phyloP scores from a whole-genome alignment of 352 stramenopile species.

The Pythium brachiatum region DNA sequence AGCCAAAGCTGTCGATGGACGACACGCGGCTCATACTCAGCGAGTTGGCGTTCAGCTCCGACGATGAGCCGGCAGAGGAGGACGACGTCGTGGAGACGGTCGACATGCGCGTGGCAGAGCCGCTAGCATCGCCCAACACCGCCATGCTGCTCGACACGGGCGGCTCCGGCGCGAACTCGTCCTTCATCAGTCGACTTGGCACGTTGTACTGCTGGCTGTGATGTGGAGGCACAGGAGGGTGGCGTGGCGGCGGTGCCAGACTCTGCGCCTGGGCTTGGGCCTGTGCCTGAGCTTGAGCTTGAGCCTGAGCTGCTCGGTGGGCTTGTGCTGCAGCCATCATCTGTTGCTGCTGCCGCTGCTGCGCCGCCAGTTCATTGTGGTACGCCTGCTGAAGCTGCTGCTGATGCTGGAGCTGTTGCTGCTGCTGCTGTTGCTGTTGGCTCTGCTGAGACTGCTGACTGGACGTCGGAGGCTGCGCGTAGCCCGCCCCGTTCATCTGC shows the following conservation, averaged over 20 bases:
- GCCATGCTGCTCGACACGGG: background rate
- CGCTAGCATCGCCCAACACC: background rate
- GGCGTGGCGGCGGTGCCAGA: slow-evolving; percentile 20
- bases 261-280: slow-evolving; percentile 12
- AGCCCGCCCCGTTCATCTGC: background rate
- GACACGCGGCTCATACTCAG: slow-evolving; percentile 55
- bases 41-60: slow-evolving; percentile 29
- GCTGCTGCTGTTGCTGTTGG: slow-evolving; percentile 10
- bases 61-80: background rate
- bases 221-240: slow-evolving; percentile 26
- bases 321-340: slow-evolving; percentile 23
- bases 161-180: slow-evolving; percentile 9
- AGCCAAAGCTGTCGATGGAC: slow-evolving; percentile 85
- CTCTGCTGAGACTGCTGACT: background rate
- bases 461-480: background rate
- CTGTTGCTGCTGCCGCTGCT: slow-evolving; percentile 33
- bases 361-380: slow-evolving; percentile 19
- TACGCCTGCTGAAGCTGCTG: slow-evolving; percentile 28
- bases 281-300: slow-evolving; percentile 13
- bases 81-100: background rate
- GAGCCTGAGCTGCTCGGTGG: slow-evolving; percentile 17
- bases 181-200: slow-evolving; percentile 4
- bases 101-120: background rate
- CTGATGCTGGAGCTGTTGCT: slow-evolving; percentile 15
- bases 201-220: slow-evolving; percentile 19